Conservation (phyloP, 768 basidiomycete species). For the Termitomyces sp. region DNA sequence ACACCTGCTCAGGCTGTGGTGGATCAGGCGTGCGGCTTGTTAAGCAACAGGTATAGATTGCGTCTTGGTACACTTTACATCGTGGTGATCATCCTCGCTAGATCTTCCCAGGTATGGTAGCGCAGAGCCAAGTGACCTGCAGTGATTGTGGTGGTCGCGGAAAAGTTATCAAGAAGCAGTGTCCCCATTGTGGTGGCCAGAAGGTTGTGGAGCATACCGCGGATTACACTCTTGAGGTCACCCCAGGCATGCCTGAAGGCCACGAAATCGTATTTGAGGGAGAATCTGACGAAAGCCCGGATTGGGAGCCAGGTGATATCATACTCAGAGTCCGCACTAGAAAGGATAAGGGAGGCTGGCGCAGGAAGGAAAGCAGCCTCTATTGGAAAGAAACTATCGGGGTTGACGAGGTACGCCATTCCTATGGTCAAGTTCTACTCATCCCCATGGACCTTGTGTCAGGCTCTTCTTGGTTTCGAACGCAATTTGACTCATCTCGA, state of each 20-base stretch:
- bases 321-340: conserved; percentile 79
- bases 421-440: not conserved
- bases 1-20: conserved; percentile 79
- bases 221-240: conserved; percentile 82
- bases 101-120: conserved; percentile 96
- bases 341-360: conserved; percentile 77
- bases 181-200: conserved; percentile 77
- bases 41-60: conserved; percentile 62
- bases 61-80: not conserved
- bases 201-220: conserved; percentile 82
- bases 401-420: conserved; percentile 73
- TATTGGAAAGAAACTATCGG: conserved; percentile 93
- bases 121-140: conserved; percentile 81
- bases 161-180: conserved; percentile 68
- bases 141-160: conserved; percentile 86
- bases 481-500: conserved; percentile 90
- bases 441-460: conserved; percentile 4
- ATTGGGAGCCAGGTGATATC: conserved; percentile 95
- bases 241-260: conserved; percentile 88
- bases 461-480: conserved; percentile 98
- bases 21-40: conserved; percentile 84
- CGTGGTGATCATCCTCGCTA: conserved; percentile 8
- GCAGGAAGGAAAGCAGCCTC: conserved; percentile 84
- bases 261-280: conserved; percentile 92
- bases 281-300: conserved; percentile 94